Conservation (phyloP, 495 filamentous ascomycete species). For the Daldinia decipiens region DNA sequence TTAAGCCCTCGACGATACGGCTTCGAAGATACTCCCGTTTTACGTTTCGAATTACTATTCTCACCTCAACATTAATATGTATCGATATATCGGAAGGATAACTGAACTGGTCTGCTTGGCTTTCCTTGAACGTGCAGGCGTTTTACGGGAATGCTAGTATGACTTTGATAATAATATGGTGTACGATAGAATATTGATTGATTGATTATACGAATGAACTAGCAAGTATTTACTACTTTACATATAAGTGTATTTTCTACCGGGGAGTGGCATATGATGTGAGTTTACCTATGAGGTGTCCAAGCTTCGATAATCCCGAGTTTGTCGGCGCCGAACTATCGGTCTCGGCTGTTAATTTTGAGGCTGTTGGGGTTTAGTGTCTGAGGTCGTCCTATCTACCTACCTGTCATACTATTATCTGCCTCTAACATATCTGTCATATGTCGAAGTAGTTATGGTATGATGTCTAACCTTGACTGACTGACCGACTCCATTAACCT, state of each 20-base stretch:
- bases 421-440: neutral
- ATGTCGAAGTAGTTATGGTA: neutral
- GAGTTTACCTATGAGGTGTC: neutral
- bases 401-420: no score
- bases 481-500: no score
- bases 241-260: neutral
- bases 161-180: neutral
- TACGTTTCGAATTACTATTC: neutral
- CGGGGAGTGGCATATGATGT: neutral
- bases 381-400: no score
- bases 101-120: neutral
- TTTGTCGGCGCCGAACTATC: neutral
- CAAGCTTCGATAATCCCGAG: neutral
- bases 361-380: no score
- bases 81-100: neutral
- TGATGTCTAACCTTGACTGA: no score
- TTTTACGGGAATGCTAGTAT: neutral
- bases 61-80: slow-evolving; percentile 3
- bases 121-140: neutral
- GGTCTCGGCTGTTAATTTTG: neutral
- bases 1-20: neutral
- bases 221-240: neutral
- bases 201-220: neutral
- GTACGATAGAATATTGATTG: neutral
- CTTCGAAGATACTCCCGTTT: neutral